Evolutionary conservation across 805 yeast genomes (phyloP).

Genomic region (Hagleromyces aurorensis): DNA sequence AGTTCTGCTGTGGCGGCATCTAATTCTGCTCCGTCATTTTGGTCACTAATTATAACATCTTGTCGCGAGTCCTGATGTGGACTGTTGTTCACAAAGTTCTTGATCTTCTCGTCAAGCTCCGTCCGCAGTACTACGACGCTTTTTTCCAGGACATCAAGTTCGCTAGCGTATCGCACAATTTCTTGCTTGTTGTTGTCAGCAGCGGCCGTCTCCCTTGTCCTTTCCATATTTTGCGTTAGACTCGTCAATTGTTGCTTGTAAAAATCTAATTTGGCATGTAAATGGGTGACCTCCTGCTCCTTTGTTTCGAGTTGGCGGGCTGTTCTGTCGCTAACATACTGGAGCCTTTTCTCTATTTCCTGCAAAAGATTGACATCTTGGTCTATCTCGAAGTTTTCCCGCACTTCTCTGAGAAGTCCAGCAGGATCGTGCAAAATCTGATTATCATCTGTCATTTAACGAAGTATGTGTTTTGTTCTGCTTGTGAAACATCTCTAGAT

Average conservation of each 20-base stretch:
- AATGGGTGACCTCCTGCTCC: slow-evolving; percentile 6
- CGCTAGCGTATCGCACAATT: slow-evolving; percentile 16
- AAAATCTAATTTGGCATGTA: slow-evolving; percentile 7
- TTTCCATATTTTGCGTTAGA: slow-evolving; percentile 9
- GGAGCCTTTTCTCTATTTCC: slow-evolving; percentile 13
- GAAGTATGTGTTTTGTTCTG: too few species aligned
- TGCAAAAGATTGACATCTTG: slow-evolving; percentile 17
- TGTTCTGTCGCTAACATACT: slow-evolving; percentile 5
- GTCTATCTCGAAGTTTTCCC: slow-evolving; percentile 23
- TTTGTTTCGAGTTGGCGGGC: slow-evolving; percentile 5
- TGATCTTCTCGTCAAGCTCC: slow-evolving; percentile 15
- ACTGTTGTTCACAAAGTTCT: slow-evolving; percentile 9
- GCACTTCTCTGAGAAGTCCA: slow-evolving; percentile 17
- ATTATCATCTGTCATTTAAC: background rate
- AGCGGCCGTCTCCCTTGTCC: slow-evolving; percentile 12
- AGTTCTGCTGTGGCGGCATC: slow-evolving; percentile 4
- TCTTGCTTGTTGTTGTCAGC: slow-evolving; percentile 11
- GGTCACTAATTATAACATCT: too few species aligned
- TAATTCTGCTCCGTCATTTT: background rate
- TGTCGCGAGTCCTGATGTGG: slow-evolving; percentile 1
- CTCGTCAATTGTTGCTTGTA: slow-evolving; percentile 5
- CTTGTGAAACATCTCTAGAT: too few species aligned
- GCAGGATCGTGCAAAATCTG: slow-evolving; percentile 17
- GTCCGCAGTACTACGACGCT: slow-evolving; percentile 15
- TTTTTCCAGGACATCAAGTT: slow-evolving; percentile 20